Evolutionary conservation across 2,329 filamentous ascomycete species (phyloP).

Genomic region (Ciborinia camelliae): DNA sequence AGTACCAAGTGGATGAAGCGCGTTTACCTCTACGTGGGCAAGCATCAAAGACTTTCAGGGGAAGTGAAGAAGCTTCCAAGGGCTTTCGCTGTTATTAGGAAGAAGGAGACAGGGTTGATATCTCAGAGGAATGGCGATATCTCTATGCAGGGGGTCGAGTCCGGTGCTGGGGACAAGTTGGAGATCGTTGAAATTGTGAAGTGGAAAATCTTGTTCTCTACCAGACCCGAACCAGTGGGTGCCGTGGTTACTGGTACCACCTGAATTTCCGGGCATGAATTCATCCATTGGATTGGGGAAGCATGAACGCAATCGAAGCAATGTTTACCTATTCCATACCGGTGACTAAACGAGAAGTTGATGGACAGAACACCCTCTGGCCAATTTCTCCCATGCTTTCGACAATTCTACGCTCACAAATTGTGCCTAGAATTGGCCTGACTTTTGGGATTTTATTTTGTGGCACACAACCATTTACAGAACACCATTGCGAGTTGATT

Average conservation of each 20-base stretch:
- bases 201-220: constrained; percentile 82
- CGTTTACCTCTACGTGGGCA: constrained; percentile 83
- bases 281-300: too few relatives aligned
- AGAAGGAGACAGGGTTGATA: constrained; percentile 38
- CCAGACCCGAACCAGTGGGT: constrained; percentile 80
- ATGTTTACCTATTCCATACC: neutral
- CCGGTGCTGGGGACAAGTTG: constrained; percentile 76
- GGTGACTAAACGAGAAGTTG: neutral
- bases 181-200: constrained; percentile 86
- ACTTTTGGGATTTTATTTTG: neutral
- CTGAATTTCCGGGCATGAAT: neutral
- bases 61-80: constrained; percentile 83
- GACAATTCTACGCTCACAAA: too few relatives aligned
- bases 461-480: neutral
- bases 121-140: constrained; percentile 26
- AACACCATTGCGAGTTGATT: neutral
- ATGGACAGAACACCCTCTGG: neutral
- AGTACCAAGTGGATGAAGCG: constrained; percentile 82
- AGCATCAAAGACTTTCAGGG: constrained; percentile 83
- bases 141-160: constrained; percentile 44
- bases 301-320: neutral
- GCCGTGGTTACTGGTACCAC: constrained; percentile 17
- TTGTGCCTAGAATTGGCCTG: too few relatives aligned
- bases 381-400: neutral
- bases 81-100: constrained; percentile 74